Evolutionary conservation across 2,329 filamentous ascomycete species (phyloP), one percentile per base, ranked within the genome.

Genomic region (Alternaria brassicae): DNA sequence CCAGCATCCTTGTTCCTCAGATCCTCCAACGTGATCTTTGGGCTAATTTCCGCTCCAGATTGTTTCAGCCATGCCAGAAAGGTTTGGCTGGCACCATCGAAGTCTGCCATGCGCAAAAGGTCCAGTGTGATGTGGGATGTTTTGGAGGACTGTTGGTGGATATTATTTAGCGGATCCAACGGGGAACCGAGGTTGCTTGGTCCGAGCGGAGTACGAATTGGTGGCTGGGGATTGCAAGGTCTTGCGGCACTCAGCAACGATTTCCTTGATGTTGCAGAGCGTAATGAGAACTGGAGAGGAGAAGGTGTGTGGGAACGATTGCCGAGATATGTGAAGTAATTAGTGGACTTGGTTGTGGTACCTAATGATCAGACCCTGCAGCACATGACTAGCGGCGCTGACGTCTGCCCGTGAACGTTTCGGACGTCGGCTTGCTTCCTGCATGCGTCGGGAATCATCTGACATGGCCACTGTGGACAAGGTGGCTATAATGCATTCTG

Each of bases 61-160:
- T 79, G 78, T 41, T 77, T 73, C 36, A 90, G 81, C 87, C 88
- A 91, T 55, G 78, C 68, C 61, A 87, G 66, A 68, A 90, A 90
- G 9, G 74, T 74, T 57, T 80, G 77, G 40, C 82, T 85, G 68
- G 79, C 78, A 61, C 72, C 68, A 65, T 82, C 67, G 60, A 80
- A 80, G 59, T 70, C 57, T 17, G 69, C 63, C 75, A 77, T 76
- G 36, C 10, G 50, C 32, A 36, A 30, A 42, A 41, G 56, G 55
- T 42, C 52, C 56, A 50, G 60, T 45, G 52, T 28, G 62, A 63
- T 62, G 65, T 60, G 58, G 60, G 59, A 58, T 42, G 40, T 47
- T 53, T 47, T 51, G 51, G 63, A 62, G 61, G 62, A 56, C 62
- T 34, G 51, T 57, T 58, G 64, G 62, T 58, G 62, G 60, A 62